Percentiles rank a stretch among this genome's conserved stretches.
Evolutionary conservation across 169 alveolate genomes (phyloP).

Genomic region (Plasmodium ovale): DNA sequence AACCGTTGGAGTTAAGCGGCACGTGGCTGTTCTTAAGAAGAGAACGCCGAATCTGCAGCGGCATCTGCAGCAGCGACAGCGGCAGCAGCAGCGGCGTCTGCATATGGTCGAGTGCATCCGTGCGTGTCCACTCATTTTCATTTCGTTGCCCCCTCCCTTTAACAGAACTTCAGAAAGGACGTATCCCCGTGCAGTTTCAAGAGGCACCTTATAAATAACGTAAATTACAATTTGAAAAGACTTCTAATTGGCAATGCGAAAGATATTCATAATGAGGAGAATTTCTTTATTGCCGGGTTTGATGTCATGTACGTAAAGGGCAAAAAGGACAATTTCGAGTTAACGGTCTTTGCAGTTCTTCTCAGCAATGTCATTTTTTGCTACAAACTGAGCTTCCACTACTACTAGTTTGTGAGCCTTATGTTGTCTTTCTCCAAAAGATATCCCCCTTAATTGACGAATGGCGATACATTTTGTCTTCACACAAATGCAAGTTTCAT

Average conservation of each 20-base stretch:
- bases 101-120: too few relatives aligned
- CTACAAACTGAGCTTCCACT: conserved; percentile 55
- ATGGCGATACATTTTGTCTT: too few relatives aligned
- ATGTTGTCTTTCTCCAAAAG: too few relatives aligned
- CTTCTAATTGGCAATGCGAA: background rate
- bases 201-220: conserved; percentile 29
- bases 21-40: too few relatives aligned
- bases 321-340: conserved; percentile 22
- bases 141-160: conserved; percentile 1
- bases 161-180: conserved; percentile 37
- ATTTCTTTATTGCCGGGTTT: conserved; percentile 62
- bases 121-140: too few relatives aligned
- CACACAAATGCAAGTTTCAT: too few relatives aligned
- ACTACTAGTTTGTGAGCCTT: too few relatives aligned
- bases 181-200: background rate
- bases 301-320: conserved; percentile 53
- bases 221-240: conserved; percentile 57
- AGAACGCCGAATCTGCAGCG: too few relatives aligned
- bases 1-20: too few relatives aligned
- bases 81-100: too few relatives aligned
- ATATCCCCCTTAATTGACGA: too few relatives aligned
- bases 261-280: conserved; percentile 9
- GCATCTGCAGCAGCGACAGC: too few relatives aligned
- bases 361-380: conserved; percentile 47
- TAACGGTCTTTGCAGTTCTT: conserved; percentile 53